Percentiles rank a stretch among this genome's conserved stretches.
Evolutionary conservation across 257 asterid genomes (phyloP).

Genomic region (Ligustrum vulgare): DNA sequence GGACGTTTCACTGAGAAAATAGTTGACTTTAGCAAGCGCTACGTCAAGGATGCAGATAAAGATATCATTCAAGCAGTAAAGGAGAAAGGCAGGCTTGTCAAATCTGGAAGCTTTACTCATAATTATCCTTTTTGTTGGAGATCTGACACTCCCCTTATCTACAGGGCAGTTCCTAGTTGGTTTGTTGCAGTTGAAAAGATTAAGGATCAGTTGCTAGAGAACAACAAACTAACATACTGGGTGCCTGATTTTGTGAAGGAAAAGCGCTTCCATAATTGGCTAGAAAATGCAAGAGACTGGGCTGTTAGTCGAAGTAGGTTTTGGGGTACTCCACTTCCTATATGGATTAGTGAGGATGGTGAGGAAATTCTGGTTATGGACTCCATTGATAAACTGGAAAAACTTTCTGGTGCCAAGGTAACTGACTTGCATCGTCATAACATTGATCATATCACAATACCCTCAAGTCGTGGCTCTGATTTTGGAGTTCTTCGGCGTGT

Average conservation of each 20-base stretch:
- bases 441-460: slow-evolving; percentile 88
- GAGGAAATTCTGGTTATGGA: slow-evolving; percentile 84
- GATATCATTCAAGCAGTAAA: slow-evolving; percentile 88
- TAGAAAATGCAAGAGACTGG: slow-evolving; percentile 98
- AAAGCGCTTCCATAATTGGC: slow-evolving; percentile 97
- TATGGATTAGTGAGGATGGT: slow-evolving; percentile 93
- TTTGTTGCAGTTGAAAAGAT: slow-evolving; percentile 94
- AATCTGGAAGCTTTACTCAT: slow-evolving; percentile 80
- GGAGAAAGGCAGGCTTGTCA: slow-evolving; percentile 86
- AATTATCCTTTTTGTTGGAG: slow-evolving; percentile 94
- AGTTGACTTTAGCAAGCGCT: slow-evolving; percentile 67
- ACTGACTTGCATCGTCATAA: slow-evolving; percentile 94
- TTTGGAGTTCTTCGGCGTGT: slow-evolving; percentile 87
- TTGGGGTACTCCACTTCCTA: slow-evolving; percentile 99
- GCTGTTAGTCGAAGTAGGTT: slow-evolving; percentile 98
- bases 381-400: slow-evolving; percentile 77
- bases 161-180: slow-evolving; percentile 99
- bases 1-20: slow-evolving; percentile 89
- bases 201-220: slow-evolving; percentile 86
- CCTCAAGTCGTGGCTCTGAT: slow-evolving; percentile 75
- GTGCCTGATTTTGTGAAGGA: slow-evolving; percentile 99
- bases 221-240: slow-evolving; percentile 87
- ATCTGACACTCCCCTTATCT: slow-evolving; percentile 94
- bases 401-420: slow-evolving; percentile 78
- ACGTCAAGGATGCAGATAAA: slow-evolving; percentile 90